Evolutionary conservation across 176 grass and related monocot species (phyloP).

Genomic region (Poa pratensis): DNA sequence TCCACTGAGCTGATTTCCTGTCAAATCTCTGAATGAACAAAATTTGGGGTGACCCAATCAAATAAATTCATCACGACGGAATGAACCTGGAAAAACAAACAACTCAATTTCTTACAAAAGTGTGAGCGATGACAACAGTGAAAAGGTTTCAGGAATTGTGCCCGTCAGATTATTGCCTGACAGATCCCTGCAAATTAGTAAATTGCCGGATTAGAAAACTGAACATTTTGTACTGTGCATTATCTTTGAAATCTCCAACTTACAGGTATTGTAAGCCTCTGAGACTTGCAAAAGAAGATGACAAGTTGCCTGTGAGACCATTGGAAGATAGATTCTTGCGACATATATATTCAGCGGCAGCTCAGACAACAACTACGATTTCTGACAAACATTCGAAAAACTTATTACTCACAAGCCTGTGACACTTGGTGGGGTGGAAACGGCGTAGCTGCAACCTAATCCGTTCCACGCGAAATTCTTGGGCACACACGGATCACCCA

Average conservation of each 20-base stretch:
- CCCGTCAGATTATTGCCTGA: conserved; percentile 73
- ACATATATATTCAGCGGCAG: not conserved
- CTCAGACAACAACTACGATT: not conserved
- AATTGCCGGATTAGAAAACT: not conserved
- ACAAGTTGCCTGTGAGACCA: conserved; percentile 52
- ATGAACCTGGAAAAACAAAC: not conserved
- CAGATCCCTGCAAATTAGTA: conserved; percentile 48
- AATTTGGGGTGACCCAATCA: not conserved
- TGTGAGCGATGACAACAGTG: conserved; percentile 43
- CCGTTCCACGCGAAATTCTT: conserved; percentile 58
- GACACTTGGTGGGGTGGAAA: conserved; percentile 56
- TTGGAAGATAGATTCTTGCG: conserved; percentile 60
- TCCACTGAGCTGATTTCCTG: conserved; percentile 49
- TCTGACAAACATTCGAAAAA: not conserved
- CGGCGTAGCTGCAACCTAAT: conserved; percentile 59
- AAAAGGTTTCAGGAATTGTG: conserved; percentile 55
- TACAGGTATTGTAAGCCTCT: conserved; percentile 53
- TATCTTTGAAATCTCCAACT: not conserved
- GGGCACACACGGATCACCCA: conserved; percentile 72
- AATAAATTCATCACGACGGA: not conserved
- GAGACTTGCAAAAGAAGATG: conserved; percentile 52
- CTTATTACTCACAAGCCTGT: conserved; percentile 41
- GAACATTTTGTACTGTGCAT: not conserved
- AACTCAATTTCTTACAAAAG: conserved; percentile 49
- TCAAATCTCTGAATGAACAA: conserved; percentile 61